Evolutionary conservation across 139 green algal species (phyloP), one percentile per base, ranked within the genome.

Genomic region (Coccomyxa sp.): DNA sequence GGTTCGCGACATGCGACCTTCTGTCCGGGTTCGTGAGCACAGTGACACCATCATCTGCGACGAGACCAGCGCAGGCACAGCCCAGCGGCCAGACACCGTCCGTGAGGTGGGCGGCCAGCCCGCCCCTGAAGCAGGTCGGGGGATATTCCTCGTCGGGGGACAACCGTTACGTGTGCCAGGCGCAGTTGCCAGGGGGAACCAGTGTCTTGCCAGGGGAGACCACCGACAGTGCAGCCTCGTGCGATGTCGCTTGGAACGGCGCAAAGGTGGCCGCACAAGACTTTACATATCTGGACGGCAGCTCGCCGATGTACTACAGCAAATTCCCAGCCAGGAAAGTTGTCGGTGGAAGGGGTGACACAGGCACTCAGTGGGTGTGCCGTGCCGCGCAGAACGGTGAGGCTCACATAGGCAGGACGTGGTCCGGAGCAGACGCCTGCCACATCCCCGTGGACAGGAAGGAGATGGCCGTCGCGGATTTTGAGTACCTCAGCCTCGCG

Each of bases 271-370:
- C 44, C 44, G 44, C 44, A 58, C 44, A 58, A 14, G 44, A 58
- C 44, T 58, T 58, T 58, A 58, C 44, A 58, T 58, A 58, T 58
- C 44, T 58, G 44, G 44, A 58, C 44, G 44, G 44, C 44, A 58
- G 44, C 44, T 58, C 44, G 44, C 44, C 44, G 44, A 58, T 58
- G 44, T 58, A 58, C 44, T 58, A 27, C 14, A 58, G 44, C 44
- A 58, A 58, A 58, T 58, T 58, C 44, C 44, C 44, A 58, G 44
- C 44, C 44, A 58, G 44, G 44, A 58, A 58, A 14, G 44, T 58
- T 14, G 44, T 58, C 44, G 44, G 44, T 58, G 44, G 44, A 58
- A 58, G 44, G 44, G 44, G 12, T 14, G 44, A 58, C 44, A 58
- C 44, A 58, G 44, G 44, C 44, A 58, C 12, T 14, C 44, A 58